A percentile compares a stretch with the other conserved stretches of the same genome.
Conservation (phyloP, 805 yeast genomes). For the Tetrapisispora taiwanensis region DNA sequence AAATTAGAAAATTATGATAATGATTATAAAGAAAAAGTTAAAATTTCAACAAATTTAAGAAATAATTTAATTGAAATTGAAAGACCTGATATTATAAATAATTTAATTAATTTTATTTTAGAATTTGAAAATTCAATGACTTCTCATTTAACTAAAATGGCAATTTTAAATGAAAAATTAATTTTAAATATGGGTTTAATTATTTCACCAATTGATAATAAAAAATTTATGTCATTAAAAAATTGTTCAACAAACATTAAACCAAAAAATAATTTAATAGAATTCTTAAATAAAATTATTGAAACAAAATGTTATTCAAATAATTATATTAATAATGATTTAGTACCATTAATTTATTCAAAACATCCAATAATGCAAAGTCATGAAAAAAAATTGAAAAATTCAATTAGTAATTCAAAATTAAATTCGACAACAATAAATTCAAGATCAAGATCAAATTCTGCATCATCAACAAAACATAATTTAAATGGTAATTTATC, state of each 20-base stretch:
- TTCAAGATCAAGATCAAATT: constrained; percentile 2
- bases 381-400: background rate
- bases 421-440: background rate
- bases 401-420: background rate
- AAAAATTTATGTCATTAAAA: constrained; percentile 1
- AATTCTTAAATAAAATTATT: constrained; percentile 45
- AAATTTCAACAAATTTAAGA: constrained; percentile 59
- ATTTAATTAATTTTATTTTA: constrained; percentile 63
- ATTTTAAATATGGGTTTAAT: constrained; percentile 77
- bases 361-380: constrained; percentile 52
- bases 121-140: constrained; percentile 86
- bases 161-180: constrained; percentile 77
- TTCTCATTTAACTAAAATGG: constrained; percentile 77
- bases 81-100: constrained; percentile 67
- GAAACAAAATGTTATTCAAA: constrained; percentile 9
- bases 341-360: constrained; percentile 60
- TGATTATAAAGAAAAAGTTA: constrained; percentile 74
- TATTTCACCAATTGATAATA: constrained; percentile 53
- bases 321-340: constrained; percentile 31
- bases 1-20: constrained; percentile 78
- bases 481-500: constrained; percentile 13
- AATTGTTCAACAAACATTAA: background rate
- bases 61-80: constrained; percentile 59
- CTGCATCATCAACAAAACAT: background rate
- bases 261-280: constrained; percentile 35